A percentile compares a stretch with the other conserved stretches of the same genome.
Evolutionary conservation across 805 yeast species (phyloP).

Genomic region (Lachancea sp.): DNA sequence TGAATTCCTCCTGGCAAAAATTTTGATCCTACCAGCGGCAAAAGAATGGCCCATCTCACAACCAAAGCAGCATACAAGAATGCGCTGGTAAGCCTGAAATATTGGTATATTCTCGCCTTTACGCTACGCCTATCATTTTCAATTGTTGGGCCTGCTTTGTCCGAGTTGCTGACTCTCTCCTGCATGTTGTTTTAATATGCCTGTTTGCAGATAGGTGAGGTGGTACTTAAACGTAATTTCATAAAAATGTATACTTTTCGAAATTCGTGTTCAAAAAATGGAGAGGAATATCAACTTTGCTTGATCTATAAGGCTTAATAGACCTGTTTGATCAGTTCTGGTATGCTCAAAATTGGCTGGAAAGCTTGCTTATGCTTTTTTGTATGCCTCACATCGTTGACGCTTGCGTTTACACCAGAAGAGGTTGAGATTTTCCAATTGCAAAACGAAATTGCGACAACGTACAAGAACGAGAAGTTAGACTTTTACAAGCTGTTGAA

Average conservation of each 20-base stretch:
- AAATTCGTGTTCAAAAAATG: background rate
- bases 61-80: constrained; percentile 26
- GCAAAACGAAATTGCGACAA: constrained; percentile 55
- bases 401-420: constrained; percentile 50
- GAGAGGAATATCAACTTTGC: no score
- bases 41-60: constrained; percentile 44
- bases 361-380: constrained; percentile 14
- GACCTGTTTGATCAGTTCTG: no score
- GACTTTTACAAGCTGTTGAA: constrained; percentile 67
- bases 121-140: background rate
- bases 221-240: background rate
- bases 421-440: constrained; percentile 79
- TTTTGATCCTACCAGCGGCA: constrained; percentile 58
- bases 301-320: no score
- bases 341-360: constrained; percentile 1
- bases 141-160: background rate
- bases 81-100: constrained; percentile 23
- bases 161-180: background rate
- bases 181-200: background rate
- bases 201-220: background rate
- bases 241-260: no score
- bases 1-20: constrained; percentile 70
- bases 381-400: constrained; percentile 19
- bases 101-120: constrained; percentile 20
- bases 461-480: constrained; percentile 48